phyloP scores from a whole-genome alignment of 306 rosid genomes.

The Coriaria nepalensis region DNA sequence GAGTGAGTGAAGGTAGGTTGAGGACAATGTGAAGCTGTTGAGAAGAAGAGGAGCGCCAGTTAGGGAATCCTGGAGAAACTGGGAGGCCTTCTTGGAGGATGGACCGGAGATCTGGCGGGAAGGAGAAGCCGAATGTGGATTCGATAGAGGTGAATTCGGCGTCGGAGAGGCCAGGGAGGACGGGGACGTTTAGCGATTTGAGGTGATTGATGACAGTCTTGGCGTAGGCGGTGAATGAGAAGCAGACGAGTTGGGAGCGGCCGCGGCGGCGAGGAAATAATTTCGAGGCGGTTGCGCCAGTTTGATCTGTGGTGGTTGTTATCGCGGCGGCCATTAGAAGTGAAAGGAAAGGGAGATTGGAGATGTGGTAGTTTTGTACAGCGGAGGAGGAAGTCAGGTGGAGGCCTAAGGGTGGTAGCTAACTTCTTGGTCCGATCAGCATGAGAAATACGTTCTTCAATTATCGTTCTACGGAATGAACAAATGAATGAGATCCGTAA shows the following conservation, averaged over 20 bases:
- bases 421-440: too few relatives aligned
- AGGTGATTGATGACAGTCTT: slow-evolving; percentile 32
- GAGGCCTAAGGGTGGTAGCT: too few relatives aligned
- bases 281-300: too few relatives aligned
- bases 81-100: slow-evolving; percentile 79
- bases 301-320: too few relatives aligned
- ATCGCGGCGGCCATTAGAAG: too few relatives aligned
- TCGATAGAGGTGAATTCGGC: slow-evolving; percentile 39
- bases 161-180: slow-evolving; percentile 49
- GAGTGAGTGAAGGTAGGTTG: slow-evolving; percentile 34
- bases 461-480: too few relatives aligned
- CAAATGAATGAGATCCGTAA: too few relatives aligned
- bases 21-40: slow-evolving; percentile 56
- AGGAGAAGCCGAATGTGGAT: slow-evolving; percentile 35
- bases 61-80: slow-evolving; percentile 47
- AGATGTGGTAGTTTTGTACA: too few relatives aligned
- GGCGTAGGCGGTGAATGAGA: slow-evolving; percentile 72
- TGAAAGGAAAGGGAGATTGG: too few relatives aligned
- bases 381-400: too few relatives aligned
- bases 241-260: slow-evolving; percentile 43
- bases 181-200: slow-evolving; percentile 26
- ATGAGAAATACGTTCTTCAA: too few relatives aligned
- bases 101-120: slow-evolving; percentile 73
- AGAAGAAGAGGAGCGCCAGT: slow-evolving; percentile 70
- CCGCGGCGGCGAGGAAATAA: too few relatives aligned